Conservation (phyloP, 257 asterid species). For the Nicotiana tabacum region DNA sequence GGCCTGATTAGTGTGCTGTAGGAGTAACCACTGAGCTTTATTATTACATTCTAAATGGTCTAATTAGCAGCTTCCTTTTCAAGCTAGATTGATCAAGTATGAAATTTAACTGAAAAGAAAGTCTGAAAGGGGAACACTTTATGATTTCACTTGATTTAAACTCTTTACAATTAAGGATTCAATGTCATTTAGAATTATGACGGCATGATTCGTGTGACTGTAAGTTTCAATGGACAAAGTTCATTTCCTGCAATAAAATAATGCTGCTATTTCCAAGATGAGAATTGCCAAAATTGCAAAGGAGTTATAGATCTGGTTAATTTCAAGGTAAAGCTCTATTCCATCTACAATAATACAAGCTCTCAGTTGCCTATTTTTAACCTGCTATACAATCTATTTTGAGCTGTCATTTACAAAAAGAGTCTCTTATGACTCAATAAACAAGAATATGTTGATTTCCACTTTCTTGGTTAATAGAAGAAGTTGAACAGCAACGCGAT, state of each 20-base stretch:
- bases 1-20: too few relatives aligned
- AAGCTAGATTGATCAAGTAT: background rate
- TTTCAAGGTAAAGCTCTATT: background rate
- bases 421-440: background rate
- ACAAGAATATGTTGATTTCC: background rate
- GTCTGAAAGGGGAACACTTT: background rate
- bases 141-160: too few relatives aligned
- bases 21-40: background rate
- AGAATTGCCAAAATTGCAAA: background rate
- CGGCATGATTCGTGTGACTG: too few relatives aligned
- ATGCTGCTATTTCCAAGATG: background rate
- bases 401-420: background rate
- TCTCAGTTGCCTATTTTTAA: background rate
- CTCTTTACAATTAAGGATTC: too few relatives aligned
- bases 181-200: too few relatives aligned
- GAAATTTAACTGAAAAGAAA: background rate
- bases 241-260: background rate
- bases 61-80: background rate
- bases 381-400: too few relatives aligned
- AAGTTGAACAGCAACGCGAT: background rate
- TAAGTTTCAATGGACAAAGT: background rate
- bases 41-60: background rate
- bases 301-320: too few relatives aligned
- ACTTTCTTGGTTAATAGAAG: background rate
- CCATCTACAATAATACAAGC: background rate